Evolutionary conservation across 148 eudicot genomes (phyloP), one percentile per base, ranked within the genome.

Genomic region (Rhododendron kiyosumense): DNA sequence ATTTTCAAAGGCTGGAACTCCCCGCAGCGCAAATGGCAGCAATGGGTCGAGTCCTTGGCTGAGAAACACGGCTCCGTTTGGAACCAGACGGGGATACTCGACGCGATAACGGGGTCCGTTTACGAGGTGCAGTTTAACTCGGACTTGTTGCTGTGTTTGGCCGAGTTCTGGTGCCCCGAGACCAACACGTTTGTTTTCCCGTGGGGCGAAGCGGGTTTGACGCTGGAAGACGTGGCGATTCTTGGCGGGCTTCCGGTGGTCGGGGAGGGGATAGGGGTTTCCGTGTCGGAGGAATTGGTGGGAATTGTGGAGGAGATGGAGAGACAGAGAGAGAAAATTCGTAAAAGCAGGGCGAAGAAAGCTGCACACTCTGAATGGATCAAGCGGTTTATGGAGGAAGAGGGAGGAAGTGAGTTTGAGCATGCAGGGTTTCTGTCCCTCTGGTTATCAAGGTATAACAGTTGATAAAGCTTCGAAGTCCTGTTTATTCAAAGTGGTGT

Each of bases 371-470:
- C 43, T 38, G 5, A 3, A 10, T 92, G 93, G 94, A 4, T 91
- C 81, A 49, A 74, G 22, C 74, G 84, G 54, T 92, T 91, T 57
- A 92, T 86, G 90, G 90, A 78, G 43, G 84, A 79, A 45, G 87
- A 80, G 57, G 7, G 67, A 2, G 76, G 85, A 18, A 83, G 84
- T 43, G 86, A 88, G 69, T 78, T 85, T n/a, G 92, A 90, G 51
- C 89, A 88, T 75, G 89, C 79, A 48, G 94, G 90, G 2, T 92
- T 92, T 82, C 88, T 91, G 78, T 78, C 86, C 2, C 87, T 87
- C 7, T 91, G 93, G 92, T 83, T 90, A 26, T 90, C 92, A 1
- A 87, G 91, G 81, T 90, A 80, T 13, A 41, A 6, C 45, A 41
- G 45, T 5, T 5, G n/a, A n/a, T n/a, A n/a, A n/a, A n/a, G n/a